Evolutionary conservation across 75 land plant species (phyloP), one percentile per base, ranked within the genome.

Genomic region (Pinus tabuliformis): DNA sequence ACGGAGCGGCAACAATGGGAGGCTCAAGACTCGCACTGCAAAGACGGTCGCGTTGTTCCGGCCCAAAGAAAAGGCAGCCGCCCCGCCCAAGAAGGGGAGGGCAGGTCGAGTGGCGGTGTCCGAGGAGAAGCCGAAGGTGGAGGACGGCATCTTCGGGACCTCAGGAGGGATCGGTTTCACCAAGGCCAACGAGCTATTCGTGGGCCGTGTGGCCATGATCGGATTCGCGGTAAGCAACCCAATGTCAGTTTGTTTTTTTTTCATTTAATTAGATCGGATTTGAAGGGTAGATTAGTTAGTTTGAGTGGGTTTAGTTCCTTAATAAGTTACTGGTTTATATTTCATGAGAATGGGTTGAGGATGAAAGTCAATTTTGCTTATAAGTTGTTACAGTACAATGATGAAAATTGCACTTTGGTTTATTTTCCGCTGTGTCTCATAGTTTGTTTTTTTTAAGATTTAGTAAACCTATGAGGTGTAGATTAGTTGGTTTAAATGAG

Each of bases 91-190:
- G n/a, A 68, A 45, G 24, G 49, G 49, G 7, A 45, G 54, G 21
- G 26, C 26, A 26, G 26, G 26, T 26, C 26, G 26, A 26, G 26
- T 26, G 26, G 42, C 26, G 26, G 26, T 26, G 26, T 0, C 26
- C 26, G 26, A 26, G 26, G 26, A 0, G 26, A 26, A 26, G 26
- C 26, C 60, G 11, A 78, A 83, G 62, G 90, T 86, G 49, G 97
- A 94, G 78, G 92, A 94, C 76, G 97, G 95, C 6, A 87, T 94
- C 17, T 94, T 94, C 66, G 98, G 98, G 2, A 94, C 98, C 1
- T 94, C 98, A 14, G 98, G 98, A 56, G 98, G 98, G 28, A 89
- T 93, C 70, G 98, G 98, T 21, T 93, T 95, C 81, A 95, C 96
- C 57, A 93, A 95, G 85, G 82, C 84, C 58, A 93, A 93, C 73